These are phyloP conservation scores for Agrocybe chaxingu DNA, from an alignment of 768 basidiomycete genomes.

Conservation along the genomic window DNA sequence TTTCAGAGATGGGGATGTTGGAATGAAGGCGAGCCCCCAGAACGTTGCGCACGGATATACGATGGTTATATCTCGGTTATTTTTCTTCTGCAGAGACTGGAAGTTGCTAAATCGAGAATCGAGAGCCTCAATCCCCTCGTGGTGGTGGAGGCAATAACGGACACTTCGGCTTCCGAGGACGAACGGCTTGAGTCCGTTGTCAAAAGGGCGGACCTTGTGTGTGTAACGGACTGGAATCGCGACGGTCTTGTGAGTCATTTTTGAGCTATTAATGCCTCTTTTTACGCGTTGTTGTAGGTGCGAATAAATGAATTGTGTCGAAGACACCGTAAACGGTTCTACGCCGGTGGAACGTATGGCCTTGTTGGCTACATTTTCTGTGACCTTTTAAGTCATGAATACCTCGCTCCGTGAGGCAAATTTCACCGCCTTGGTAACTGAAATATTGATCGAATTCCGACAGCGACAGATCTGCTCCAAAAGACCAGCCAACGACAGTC, in stretches of 20 bases:
- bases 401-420: conserved; percentile 72
- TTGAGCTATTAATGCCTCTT: conserved; percentile 6
- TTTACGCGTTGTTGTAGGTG: conserved; percentile 44
- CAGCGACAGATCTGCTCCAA: conserved; percentile 63
- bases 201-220: conserved; percentile 76
- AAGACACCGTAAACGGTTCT: conserved; percentile 72
- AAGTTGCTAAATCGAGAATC: conserved; percentile 81
- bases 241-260: conserved; percentile 60
- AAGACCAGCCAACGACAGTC: conserved; percentile 56
- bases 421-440: conserved; percentile 1
- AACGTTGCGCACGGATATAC: conserved; percentile 27
- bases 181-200: conserved; percentile 58
- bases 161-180: conserved; percentile 42
- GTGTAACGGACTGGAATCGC: conserved; percentile 76
- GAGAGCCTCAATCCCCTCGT: conserved; percentile 93
- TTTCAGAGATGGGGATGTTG: conserved; percentile 91
- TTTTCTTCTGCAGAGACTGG: conserved; percentile 61
- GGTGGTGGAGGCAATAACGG: conserved; percentile 64
- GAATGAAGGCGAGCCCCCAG: conserved; percentile 64
- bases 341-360: conserved; percentile 90
- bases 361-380: conserved; percentile 92
- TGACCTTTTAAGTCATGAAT: conserved; percentile 85
- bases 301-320: conserved; percentile 80
- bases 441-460: not conserved
- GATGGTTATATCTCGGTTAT: conserved; percentile 37